Percentiles rank a stretch among this genome's conserved stretches.
Conservation (phyloP, 805 yeast species). For the Yarrowia osloensis region DNA sequence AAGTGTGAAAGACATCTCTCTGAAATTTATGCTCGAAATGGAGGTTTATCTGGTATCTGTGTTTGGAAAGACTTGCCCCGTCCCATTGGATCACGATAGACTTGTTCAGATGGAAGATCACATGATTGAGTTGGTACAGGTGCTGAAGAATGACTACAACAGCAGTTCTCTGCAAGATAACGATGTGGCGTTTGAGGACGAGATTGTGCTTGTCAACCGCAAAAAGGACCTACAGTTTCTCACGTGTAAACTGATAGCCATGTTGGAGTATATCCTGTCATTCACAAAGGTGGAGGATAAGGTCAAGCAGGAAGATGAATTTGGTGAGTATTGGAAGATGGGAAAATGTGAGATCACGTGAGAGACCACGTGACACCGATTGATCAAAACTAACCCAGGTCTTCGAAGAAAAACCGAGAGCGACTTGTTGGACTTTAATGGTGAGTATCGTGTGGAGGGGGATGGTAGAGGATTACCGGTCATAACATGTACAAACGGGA, state of each 20-base stretch:
- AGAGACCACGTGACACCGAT: background rate
- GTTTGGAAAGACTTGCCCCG: background rate
- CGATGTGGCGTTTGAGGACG: background rate
- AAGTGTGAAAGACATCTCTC: background rate
- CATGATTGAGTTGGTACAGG: background rate
- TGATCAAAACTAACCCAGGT: background rate
- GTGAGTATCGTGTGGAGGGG: too few species aligned
- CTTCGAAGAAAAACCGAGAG: background rate
- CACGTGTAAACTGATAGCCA: background rate
- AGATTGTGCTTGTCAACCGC: background rate
- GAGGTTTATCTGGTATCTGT: background rate
- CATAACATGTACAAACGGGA: too few species aligned
- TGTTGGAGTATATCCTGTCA: slow-evolving; percentile 3
- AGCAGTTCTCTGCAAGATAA: background rate
- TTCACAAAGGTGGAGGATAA: background rate
- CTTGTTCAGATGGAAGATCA: background rate
- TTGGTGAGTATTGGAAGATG: background rate
- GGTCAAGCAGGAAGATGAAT: background rate
- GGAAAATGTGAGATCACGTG: too few species aligned
- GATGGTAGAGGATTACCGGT: too few species aligned
- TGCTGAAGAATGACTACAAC: background rate
- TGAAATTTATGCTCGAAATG: background rate
- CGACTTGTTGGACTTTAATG: background rate
- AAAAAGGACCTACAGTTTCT: background rate
- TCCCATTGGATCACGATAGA: background rate